Evolutionary conservation across 148 eudicot genomes (phyloP).

Genomic region (Rhododendron vialii): DNA sequence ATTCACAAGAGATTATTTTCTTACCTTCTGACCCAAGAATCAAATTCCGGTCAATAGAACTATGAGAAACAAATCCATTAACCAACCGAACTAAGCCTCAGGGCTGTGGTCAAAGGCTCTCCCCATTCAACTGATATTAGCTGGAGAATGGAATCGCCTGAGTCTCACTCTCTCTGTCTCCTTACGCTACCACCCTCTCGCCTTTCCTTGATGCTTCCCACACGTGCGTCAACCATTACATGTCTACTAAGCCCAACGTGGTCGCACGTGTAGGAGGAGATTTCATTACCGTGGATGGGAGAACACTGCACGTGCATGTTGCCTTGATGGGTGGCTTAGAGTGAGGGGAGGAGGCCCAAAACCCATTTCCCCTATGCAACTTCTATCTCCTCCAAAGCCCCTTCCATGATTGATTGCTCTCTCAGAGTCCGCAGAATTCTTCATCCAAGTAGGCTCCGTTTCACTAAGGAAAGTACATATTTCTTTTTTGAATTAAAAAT

Average conservation of each 20-base stretch:
- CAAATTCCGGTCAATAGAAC: too few relatives aligned
- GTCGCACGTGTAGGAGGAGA: slow-evolving; percentile 22
- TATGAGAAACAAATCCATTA: background rate
- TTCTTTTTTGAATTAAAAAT: too few relatives aligned
- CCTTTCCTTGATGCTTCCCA: slow-evolving; percentile 34
- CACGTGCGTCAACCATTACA: slow-evolving; percentile 32
- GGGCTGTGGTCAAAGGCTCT: slow-evolving; percentile 12
- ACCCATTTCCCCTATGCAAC: background rate
- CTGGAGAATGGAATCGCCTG: slow-evolving; percentile 5
- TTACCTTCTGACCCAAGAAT: too few relatives aligned
- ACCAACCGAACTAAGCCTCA: background rate
- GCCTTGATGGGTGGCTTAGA: slow-evolving; percentile 14
- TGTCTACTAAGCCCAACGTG: slow-evolving; percentile 24
- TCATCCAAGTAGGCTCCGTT: background rate
- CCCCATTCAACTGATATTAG: background rate
- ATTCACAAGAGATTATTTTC: too few relatives aligned
- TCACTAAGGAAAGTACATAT: too few relatives aligned
- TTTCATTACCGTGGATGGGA: slow-evolving; percentile 17
- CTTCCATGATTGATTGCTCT: background rate
- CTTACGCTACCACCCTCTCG: background rate
- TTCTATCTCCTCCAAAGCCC: background rate
- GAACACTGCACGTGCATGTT: slow-evolving; percentile 29
- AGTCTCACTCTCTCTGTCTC: background rate
- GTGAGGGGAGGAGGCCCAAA: background rate
- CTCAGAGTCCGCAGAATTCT: background rate